Evolutionary conservation across 192 early-diverging fungal species (phyloP).

Genomic region (Helicostylum pulchrum): DNA sequence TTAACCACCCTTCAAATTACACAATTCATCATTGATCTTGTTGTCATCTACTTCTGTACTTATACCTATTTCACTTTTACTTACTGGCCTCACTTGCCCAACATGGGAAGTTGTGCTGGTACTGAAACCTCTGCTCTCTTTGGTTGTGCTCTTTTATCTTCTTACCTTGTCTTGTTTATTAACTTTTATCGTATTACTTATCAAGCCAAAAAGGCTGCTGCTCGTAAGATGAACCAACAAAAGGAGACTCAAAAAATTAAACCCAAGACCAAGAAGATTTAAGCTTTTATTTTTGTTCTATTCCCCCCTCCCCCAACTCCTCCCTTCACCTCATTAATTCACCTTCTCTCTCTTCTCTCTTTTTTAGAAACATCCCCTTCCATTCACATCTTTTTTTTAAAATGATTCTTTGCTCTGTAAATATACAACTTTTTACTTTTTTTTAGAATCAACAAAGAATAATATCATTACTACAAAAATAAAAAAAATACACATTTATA

Average conservation of each 20-base stretch:
- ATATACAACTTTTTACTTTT: too few relatives aligned
- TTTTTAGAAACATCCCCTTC: neutral
- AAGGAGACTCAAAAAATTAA: constrained; percentile 5
- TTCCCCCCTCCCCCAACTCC: neutral
- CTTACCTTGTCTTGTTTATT: constrained; percentile 87
- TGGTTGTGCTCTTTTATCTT: constrained; percentile 74
- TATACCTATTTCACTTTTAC: constrained; percentile 76
- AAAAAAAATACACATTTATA: neutral
- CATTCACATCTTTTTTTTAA: too few relatives aligned
- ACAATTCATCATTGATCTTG: constrained; percentile 87
- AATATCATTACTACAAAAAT: constrained; percentile 2
- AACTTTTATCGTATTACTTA: constrained; percentile 89
- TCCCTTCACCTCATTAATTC: neutral
- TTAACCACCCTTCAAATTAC: constrained; percentile 87
- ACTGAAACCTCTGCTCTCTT: constrained; percentile 76
- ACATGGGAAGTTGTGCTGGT: constrained; percentile 69
- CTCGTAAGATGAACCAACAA: constrained; percentile 8
- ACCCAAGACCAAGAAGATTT: constrained; percentile 28
- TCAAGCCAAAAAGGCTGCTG: constrained; percentile 50
- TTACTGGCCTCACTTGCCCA: constrained; percentile 60
- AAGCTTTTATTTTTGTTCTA: neutral
- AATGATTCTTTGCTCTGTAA: too few relatives aligned
- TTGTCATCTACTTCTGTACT: constrained; percentile 82
- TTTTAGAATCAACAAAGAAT: too few relatives aligned
- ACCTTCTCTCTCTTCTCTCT: neutral